A percentile compares a stretch with the other conserved stretches of the same genome.
phyloP scores from a whole-genome alignment of 345 rosid genomes.

The Iberis pinnata region DNA sequence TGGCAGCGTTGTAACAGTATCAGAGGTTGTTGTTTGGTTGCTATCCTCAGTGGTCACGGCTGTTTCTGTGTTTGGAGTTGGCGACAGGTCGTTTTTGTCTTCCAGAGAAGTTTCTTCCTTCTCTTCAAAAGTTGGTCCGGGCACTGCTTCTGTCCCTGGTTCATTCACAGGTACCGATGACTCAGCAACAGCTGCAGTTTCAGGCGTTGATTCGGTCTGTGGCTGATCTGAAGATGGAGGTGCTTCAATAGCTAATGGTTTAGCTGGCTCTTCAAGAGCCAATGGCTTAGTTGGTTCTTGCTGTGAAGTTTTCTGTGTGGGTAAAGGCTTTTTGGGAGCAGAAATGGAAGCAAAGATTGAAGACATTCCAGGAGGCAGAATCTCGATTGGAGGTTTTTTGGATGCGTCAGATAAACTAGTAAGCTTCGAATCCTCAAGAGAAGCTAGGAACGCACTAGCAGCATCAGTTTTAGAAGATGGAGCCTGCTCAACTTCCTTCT shows the following conservation, averaged over 20 bases:
- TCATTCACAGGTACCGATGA: conserved; percentile 15
- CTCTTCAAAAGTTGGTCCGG: conserved; percentile 21
- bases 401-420: conserved; percentile 82
- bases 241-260: conserved; percentile 41
- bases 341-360: conserved; percentile 67
- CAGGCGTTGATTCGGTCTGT: conserved; percentile 25
- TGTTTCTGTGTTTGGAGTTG: conserved; percentile 31
- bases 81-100: conserved; percentile 28
- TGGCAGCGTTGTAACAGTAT: not conserved
- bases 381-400: conserved; percentile 77
- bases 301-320: conserved; percentile 37
- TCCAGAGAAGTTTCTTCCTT: conserved; percentile 38
- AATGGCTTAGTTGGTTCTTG: conserved; percentile 56
- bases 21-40: not conserved
- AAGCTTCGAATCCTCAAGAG: conserved; percentile 82
- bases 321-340: conserved; percentile 61
- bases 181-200: conserved; percentile 14
- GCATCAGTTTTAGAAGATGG: conserved; percentile 84
- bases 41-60: conserved; percentile 7
- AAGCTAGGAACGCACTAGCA: conserved; percentile 82
- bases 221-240: conserved; percentile 41
- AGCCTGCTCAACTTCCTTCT: conserved; percentile 71
- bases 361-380: conserved; percentile 92
- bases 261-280: conserved; percentile 31
- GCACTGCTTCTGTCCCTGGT: not conserved